Evolutionary conservation across 192 early-diverging fungal species (phyloP).

Genomic region (Lobosporangium transversale): DNA sequence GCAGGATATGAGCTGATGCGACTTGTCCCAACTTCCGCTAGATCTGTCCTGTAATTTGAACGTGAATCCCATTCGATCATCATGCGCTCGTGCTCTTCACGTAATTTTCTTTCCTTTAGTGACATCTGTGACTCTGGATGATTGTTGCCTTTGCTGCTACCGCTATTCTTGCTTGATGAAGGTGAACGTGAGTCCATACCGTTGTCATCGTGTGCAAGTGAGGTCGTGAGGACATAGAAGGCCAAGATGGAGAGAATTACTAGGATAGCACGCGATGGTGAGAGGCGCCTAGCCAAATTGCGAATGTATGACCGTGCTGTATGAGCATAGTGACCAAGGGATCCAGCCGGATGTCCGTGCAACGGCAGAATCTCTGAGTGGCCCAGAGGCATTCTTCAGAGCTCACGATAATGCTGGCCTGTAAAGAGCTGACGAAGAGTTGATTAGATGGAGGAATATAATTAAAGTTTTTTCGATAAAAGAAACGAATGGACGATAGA

Average conservation of each 20-base stretch:
- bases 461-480: too few relatives aligned
- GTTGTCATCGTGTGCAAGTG: not conserved
- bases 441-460: too few relatives aligned
- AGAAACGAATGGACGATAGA: too few relatives aligned
- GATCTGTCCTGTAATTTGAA: constrained; percentile 42
- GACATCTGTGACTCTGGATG: not conserved
- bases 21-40: constrained; percentile 24
- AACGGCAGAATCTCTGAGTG: constrained; percentile 44
- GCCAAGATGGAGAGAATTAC: constrained; percentile 21
- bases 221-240: constrained; percentile 13
- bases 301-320: constrained; percentile 4
- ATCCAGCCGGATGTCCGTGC: constrained; percentile 17
- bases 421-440: too few relatives aligned
- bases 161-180: not conserved
- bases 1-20: constrained; percentile 33
- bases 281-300: constrained; percentile 23
- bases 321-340: not conserved
- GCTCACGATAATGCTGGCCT: too few relatives aligned
- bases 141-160: not conserved
- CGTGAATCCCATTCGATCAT: constrained; percentile 46
- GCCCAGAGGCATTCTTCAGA: constrained; percentile 26
- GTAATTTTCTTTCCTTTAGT: constrained; percentile 21
- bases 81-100: constrained; percentile 25
- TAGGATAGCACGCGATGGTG: constrained; percentile 17
- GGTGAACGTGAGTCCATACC: not conserved